Base-by-base conservation (phyloP, 2,329 filamentous ascomycete species). In the Thelonectria rubi region DNA sequence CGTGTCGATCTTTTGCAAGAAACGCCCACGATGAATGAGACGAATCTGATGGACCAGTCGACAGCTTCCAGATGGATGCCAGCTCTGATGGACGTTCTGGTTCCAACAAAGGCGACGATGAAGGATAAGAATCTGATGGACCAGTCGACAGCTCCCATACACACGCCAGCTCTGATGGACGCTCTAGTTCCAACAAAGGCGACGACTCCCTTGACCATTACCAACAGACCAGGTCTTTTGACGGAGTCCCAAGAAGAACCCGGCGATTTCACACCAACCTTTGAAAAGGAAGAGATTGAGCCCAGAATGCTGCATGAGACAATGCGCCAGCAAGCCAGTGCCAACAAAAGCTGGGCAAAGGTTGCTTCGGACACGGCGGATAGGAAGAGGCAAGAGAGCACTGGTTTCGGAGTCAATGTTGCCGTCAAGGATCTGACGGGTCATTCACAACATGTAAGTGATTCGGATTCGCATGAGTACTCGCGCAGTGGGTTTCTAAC, bases 271-370 rank as follows among this genome's bases (percentile, higher is more conserved):
- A 52, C 54, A 10, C 47, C 60, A n/a, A 14, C 45, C 4, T 69
- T 72, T 32, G 46, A 60, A 14, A 64, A 66, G 26, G 20, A 11
- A 12, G 49, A 49, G 2, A 60, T 62, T 3, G 48, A 24, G 2
- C 40, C 47, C 12, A 72, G 49, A 30, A 40, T 56, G 4, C 10
- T 68, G 5, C 65, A 58, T 21, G 32, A 54, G 14, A 72, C 69
- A 5, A 72, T 74, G 72, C 49, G 49, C 8, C 72, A 74, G 43
- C 52, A 64, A 32, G 62, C 62, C 12, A 40, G 56, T 4, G 37
- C 50, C n/a, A 21, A 21, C 3, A 18, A 26, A 6, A 60, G 50
- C 10, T 66, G 67, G 63, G 63, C 63, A 1, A 40, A 15, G 11
- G n/a, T 68, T 15, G 56, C 53, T 5, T 61, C 61, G 2, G n/a